These are phyloP conservation scores for Lentinula aciculospora DNA, from an alignment of 768 basidiomycete species.

Conservation along the genomic window DNA sequence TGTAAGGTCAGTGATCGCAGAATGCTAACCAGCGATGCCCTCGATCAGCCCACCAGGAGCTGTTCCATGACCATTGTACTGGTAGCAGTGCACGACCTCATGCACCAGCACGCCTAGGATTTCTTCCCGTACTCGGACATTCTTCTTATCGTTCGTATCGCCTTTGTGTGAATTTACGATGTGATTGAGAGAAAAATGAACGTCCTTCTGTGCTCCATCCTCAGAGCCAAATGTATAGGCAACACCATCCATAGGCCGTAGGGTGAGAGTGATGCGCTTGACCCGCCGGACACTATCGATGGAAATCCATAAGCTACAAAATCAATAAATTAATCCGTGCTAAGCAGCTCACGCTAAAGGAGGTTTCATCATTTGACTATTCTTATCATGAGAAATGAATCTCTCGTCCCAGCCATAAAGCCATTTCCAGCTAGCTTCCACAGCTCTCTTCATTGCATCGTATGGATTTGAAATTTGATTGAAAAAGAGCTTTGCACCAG, in stretches of 20 bases:
- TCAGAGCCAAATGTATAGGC: slow-evolving; percentile 57
- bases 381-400: slow-evolving; percentile 26
- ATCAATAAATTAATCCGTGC: not conserved
- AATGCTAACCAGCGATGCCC: slow-evolving; percentile 64
- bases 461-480: slow-evolving; percentile 35
- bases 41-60: slow-evolving; percentile 73
- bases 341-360: not conserved
- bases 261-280: slow-evolving; percentile 46
- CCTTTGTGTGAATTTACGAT: slow-evolving; percentile 37
- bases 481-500: slow-evolving; percentile 54
- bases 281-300: slow-evolving; percentile 31
- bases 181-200: slow-evolving; percentile 67
- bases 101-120: slow-evolving; percentile 67
- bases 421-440: slow-evolving; percentile 43
- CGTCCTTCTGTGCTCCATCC: slow-evolving; percentile 53
- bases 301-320: not conserved
- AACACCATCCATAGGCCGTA: slow-evolving; percentile 64
- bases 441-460: slow-evolving; percentile 33
- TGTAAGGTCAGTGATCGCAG: not conserved
- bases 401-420: slow-evolving; percentile 26
- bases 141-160: slow-evolving; percentile 44
- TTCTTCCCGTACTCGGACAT: slow-evolving; percentile 46
- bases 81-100: slow-evolving; percentile 78
- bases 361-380: slow-evolving; percentile 20
- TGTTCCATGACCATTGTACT: slow-evolving; percentile 54